Evolutionary conservation across 352 stramenopile species (phyloP), one percentile per base, ranked within the genome.

Genomic region (Hyaloperonospora arabidopsidis): DNA sequence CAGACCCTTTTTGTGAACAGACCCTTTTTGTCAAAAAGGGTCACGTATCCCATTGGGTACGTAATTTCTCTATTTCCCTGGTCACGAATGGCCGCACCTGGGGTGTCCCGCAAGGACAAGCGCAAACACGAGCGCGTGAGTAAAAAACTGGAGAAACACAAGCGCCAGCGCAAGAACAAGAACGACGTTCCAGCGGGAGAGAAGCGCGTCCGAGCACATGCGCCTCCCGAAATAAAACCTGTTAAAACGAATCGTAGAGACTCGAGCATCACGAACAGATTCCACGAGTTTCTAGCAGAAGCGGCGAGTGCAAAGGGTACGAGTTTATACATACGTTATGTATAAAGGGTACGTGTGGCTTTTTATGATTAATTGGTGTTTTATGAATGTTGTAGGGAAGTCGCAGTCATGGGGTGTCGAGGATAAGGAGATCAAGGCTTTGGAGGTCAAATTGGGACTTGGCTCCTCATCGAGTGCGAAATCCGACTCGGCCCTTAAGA

Each of bases 281-380:
- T 92, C 64, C 77, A 87, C 45, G 76, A 89, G 64, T 76, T 92
- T 57, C 57, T 89, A 21, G 66, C 83, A 17, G 75, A 90, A 66
- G 83, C 68, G 5, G 79, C 72, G 2, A 79, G 60, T 6, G 47
- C 52, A 8, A 38, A 45, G 25, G 55, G 63, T 49, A 11, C 19
- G 17, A 11, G 39, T 40, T 38, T 25, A 49, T 29, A 14, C 10
- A 14, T 29, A 34, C 15, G 2, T 2, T 1, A 18, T 11, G 19
- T 41, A 5, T 14, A 34, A 29, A 8, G 1, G 38, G 22, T 21
- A 32, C 44, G 15, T 22, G 19, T 44, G 2, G 15, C 35, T 3
- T 41, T 19, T 10, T 15, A 15, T 8, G 25, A 19, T 40, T 13
- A 15, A n/a, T 19, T 50, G 11, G 29, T 23, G 11, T 38, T 60